Percentiles rank a stretch among this genome's conserved stretches.
Evolutionary conservation across 1,284 basidiomycete genomes (phyloP).

Genomic region (Sphagnurus paluster): DNA sequence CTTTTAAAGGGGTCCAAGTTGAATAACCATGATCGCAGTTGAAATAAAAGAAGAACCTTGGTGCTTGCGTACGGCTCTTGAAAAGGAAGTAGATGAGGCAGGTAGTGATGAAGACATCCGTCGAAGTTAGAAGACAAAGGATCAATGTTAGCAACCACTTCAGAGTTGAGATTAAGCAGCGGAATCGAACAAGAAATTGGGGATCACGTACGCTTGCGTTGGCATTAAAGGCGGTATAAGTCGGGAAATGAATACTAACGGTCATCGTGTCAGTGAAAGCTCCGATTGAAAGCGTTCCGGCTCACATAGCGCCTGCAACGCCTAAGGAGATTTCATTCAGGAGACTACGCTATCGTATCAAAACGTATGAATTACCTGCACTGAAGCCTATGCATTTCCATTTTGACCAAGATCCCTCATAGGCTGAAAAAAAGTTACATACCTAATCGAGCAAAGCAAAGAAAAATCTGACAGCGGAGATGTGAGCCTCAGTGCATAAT

Average conservation of each 20-base stretch:
- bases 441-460: neutral
- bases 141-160: neutral
- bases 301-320: neutral
- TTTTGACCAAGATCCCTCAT: too few species aligned
- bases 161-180: neutral
- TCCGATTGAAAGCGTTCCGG: neutral
- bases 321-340: neutral
- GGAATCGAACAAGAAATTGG: too few species aligned
- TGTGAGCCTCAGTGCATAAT: neutral
- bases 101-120: neutral
- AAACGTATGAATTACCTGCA: too few species aligned
- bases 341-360: too few species aligned
- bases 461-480: neutral
- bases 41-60: neutral
- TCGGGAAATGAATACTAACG: neutral
- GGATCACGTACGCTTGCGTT: neutral
- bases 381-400: neutral
- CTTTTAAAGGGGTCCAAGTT: neutral
- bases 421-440: neutral
- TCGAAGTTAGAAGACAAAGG: neutral
- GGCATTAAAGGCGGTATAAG: neutral
- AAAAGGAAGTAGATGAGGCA: neutral
- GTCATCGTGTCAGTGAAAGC: neutral
- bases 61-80: neutral
- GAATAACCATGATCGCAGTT: neutral